These are phyloP conservation scores for Sarocladium oryzae DNA, from an alignment of 2,329 filamentous ascomycete species.

Conservation along the genomic window DNA sequence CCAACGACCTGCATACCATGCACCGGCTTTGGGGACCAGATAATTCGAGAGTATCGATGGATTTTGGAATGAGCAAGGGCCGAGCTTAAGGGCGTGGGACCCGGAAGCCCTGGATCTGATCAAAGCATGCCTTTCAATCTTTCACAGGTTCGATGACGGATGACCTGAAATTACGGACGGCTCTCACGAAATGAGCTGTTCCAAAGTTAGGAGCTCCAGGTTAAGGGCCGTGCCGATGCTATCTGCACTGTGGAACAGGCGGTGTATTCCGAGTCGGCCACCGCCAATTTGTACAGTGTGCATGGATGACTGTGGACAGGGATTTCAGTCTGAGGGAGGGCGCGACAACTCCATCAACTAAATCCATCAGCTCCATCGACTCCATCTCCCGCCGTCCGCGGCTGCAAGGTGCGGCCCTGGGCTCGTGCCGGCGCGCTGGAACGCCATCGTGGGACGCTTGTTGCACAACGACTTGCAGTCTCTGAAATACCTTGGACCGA, in stretches of 20 bases:
- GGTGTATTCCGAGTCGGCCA: background rate
- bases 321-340: background rate
- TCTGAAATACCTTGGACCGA: background rate
- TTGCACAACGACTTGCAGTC: background rate
- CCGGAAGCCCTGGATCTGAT: no score
- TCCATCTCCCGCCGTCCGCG: conserved; percentile 9
- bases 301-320: conserved; percentile 5
- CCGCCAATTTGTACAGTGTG: conserved; percentile 8
- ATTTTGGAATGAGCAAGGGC: background rate
- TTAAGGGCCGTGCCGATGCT: background rate
- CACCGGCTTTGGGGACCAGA: background rate
- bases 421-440: conserved; percentile 9
- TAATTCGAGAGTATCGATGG: background rate
- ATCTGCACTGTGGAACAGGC: background rate
- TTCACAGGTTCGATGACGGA: background rate
- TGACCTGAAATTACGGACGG: conserved; percentile 1
- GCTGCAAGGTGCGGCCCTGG: conserved; percentile 9
- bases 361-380: conserved; percentile 8
- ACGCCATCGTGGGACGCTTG: conserved; percentile 8
- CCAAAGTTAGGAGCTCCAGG: background rate
- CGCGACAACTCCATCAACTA: background rate
- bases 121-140: no score
- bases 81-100: background rate
- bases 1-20: background rate
- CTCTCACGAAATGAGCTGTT: conserved; percentile 8